Evolutionary conservation across 192 early-diverging fungal species (phyloP).

Genomic region (Podila epicladia): DNA sequence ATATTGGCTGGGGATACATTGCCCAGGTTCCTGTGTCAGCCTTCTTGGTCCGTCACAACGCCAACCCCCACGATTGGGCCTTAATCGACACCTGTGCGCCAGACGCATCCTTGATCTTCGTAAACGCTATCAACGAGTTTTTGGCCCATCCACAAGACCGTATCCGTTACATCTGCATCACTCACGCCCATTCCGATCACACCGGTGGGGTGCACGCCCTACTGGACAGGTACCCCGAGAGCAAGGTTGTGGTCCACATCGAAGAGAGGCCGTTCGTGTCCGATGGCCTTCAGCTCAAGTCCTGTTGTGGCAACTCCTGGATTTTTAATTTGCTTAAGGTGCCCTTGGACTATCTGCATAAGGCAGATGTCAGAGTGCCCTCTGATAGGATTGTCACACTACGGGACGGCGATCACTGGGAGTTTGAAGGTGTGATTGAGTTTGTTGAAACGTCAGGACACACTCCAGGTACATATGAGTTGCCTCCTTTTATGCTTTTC

Average conservation of each 20-base stretch:
- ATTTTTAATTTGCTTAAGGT: slow-evolving; percentile 27
- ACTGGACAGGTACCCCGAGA: slow-evolving; percentile 35
- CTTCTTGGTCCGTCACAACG: slow-evolving; percentile 25
- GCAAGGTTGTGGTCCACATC: slow-evolving; percentile 40
- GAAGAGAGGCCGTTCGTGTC: slow-evolving; percentile 45
- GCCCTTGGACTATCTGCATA: slow-evolving; percentile 10
- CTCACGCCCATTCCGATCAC: slow-evolving; percentile 49
- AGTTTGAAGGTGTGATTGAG: slow-evolving; percentile 48
- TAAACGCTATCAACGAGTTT: slow-evolving; percentile 28
- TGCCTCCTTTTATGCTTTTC: no score
- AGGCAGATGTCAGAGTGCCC: slow-evolving; percentile 22
- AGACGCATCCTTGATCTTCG: slow-evolving; percentile 13
- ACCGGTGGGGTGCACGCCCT: slow-evolving; percentile 34
- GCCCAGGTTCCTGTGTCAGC: slow-evolving; percentile 29
- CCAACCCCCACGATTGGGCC: slow-evolving; percentile 25
- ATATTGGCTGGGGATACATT: background rate
- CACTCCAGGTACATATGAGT: slow-evolving; percentile 30
- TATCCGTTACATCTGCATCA: slow-evolving; percentile 47
- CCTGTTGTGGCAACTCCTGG: slow-evolving; percentile 23
- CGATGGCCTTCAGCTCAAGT: slow-evolving; percentile 20
- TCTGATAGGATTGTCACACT: slow-evolving; percentile 22
- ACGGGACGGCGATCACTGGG: slow-evolving; percentile 38
- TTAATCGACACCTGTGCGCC: slow-evolving; percentile 38
- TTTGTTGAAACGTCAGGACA: slow-evolving; percentile 40
- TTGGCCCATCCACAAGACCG: slow-evolving; percentile 32